Base-by-base conservation (phyloP, 2,329 filamentous ascomycete species). In the Fusarium luffae region DNA sequence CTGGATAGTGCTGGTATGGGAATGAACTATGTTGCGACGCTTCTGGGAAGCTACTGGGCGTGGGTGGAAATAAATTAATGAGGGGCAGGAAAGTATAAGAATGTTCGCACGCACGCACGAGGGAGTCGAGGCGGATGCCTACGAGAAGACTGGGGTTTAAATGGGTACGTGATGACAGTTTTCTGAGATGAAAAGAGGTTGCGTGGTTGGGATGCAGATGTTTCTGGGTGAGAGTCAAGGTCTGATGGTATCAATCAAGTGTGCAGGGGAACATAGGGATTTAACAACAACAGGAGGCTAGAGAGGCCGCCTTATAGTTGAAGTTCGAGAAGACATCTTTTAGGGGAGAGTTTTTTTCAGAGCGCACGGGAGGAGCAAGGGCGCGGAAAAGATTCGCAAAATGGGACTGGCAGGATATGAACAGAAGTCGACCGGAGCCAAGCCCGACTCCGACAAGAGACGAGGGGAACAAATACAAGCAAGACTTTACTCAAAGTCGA, bases 391-490 rank as follows among this genome's bases (percentile, higher is more conserved):
- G 72, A 75, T 73, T 73, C 70, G 69, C 63, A 66, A 73, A 75
- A 73, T 68, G 73, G 71, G 70, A 75, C 71, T 69, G 73, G 73
- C 63, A 75, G 70, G 58, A 73, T 70, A 63, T 73, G 67, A 75
- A 75, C 63, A 69, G 72, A 75, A 74, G 65, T 75, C 47, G 70
- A 67, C 74, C 73, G 74, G 74, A 75, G 74, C 70, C 69, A 75
- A 75, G 74, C 65, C 74, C 74, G 74, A 46, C 72, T 75, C 74
- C 74, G 74, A 75, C 72, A 43, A 75, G 57, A 59, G 63, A 73
- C 72, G 69, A 71, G 68, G 70, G 70, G 70, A 72, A 62, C 54
- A 70, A 72, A 68, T 67, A 72, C 70, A 73, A 69, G 59, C 70
- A 73, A 69, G 59, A 73, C 59, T 65, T 65, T 54, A 73, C 52